Evolutionary conservation across 345 rosid genomes (phyloP), one percentile per base, ranked within the genome.

Genomic region (Barbarea vulgaris): DNA sequence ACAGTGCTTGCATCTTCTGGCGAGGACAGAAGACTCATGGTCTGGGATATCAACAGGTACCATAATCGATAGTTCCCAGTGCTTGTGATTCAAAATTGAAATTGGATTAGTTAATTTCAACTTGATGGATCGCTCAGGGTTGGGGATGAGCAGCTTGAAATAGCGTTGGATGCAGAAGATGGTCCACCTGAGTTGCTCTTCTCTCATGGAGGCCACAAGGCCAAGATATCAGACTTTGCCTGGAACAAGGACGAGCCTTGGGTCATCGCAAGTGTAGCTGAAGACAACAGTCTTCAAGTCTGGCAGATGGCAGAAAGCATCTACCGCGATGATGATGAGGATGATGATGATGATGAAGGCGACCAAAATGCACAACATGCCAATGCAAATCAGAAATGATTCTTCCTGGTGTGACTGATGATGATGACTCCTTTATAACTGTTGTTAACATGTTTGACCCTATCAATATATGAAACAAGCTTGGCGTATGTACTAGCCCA

Each of bases 21-120:
- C 12, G 96, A 88, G 67, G 98, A 90, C 83, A 81, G 98, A 83
- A 93, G 99, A 72, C 58, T 95, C 73, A 93, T 86, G 82, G 87
- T 95, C 63, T 93, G 98, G 99, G 98, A 93, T 75, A 87, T 95
- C 14, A 90, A 81, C 84, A 93, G 99, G 97, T 95, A 87, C 24
- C 51, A 61, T 13, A 17, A 19, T 4, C 4, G 12, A 46, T 57
- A 10, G 0, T 33, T 56, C 3, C 9, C 11, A 21, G 53, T 22
- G 12, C 10, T 13, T 64, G 31, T 28, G 25, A 39, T 60, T 48
- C 46, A 36, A 18, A 8, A 27, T 13, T 14, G 69, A 59, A 63
- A 25, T 46, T 24, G 30, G 34, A 54, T 60, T 28, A 67, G 34
- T 27, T 75, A 59, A 36, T 28, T 67, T 47, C 17, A 36, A 39